These are phyloP conservation scores for Trichoderma oligosporum DNA, from an alignment of 2,329 filamentous ascomycete species.

Conservation along the genomic window DNA sequence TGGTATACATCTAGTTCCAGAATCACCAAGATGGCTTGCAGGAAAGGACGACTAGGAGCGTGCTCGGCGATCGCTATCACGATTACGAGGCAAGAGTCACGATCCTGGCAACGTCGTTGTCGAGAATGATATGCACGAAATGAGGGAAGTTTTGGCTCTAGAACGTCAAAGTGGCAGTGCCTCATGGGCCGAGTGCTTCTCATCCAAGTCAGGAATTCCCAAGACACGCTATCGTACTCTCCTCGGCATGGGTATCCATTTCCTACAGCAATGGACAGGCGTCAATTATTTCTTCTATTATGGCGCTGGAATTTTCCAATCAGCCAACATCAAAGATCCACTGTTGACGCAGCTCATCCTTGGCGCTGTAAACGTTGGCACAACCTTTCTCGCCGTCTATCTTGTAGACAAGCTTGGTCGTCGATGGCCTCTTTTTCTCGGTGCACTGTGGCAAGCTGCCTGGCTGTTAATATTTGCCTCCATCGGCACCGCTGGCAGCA, in stretches of 20 bases:
- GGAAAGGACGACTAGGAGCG: slow-evolving; percentile 44
- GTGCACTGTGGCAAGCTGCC: slow-evolving; percentile 62
- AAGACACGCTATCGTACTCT: slow-evolving; percentile 61
- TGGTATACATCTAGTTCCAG: slow-evolving; percentile 52
- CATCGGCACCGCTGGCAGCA: slow-evolving; percentile 46
- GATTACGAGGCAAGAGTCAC: slow-evolving; percentile 50
- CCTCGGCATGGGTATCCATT: slow-evolving; percentile 61
- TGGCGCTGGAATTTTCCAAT: slow-evolving; percentile 62
- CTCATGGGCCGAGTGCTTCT: slow-evolving; percentile 59
- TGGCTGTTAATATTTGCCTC: slow-evolving; percentile 64
- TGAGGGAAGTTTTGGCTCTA: slow-evolving; percentile 45
- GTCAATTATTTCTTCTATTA: slow-evolving; percentile 63
- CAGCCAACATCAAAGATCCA: slow-evolving; percentile 62
- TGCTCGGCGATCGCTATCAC: slow-evolving; percentile 48
- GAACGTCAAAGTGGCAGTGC: slow-evolving; percentile 44
- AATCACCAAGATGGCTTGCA: slow-evolving; percentile 56
- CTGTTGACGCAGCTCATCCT: slow-evolving; percentile 67
- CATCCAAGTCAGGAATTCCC: slow-evolving; percentile 46
- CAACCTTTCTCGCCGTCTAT: slow-evolving; percentile 64
- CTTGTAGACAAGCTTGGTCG: slow-evolving; percentile 66
- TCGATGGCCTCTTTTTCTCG: slow-evolving; percentile 63
- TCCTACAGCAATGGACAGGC: slow-evolving; percentile 64
- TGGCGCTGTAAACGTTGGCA: slow-evolving; percentile 62
- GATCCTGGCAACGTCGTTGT: slow-evolving; percentile 44
- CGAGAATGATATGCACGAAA: slow-evolving; percentile 52